A percentile compares a stretch with the other conserved stretches of the same genome.
phyloP scores from a whole-genome alignment of 345 rosid genomes.

The Pistacia integerrima region DNA sequence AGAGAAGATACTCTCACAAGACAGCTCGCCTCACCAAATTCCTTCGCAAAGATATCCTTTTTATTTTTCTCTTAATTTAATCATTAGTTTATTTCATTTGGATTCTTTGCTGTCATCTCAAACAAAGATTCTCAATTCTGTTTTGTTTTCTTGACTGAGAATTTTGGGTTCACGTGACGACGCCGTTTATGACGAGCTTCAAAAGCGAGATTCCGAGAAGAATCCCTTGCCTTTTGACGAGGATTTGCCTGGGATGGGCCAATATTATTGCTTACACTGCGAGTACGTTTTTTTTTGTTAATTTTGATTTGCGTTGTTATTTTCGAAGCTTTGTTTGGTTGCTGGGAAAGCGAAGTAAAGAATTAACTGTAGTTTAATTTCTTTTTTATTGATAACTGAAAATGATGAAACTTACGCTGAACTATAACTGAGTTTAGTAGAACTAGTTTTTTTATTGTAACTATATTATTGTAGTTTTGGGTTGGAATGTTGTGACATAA shows the following conservation, averaged over 20 bases:
- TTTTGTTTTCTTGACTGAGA: slow-evolving; percentile 37
- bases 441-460: too few species aligned
- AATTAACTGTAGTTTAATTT: background rate
- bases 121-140: background rate
- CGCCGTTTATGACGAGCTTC: slow-evolving; percentile 74
- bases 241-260: slow-evolving; percentile 99
- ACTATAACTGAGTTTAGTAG: background rate
- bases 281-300: slow-evolving; percentile 49
- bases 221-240: slow-evolving; percentile 66
- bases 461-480: too few species aligned
- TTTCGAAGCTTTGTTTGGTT: background rate
- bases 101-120: background rate
- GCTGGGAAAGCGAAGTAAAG: background rate
- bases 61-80: background rate
- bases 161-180: slow-evolving; percentile 63
- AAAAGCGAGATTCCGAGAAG: slow-evolving; percentile 59
- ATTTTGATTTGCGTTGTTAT: background rate
- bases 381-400: background rate
- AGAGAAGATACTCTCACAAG: slow-evolving; percentile 90
- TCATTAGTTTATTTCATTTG: background rate
- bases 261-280: slow-evolving; percentile 93
- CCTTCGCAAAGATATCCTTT: slow-evolving; percentile 79
- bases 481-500: too few species aligned
- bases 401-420: background rate
- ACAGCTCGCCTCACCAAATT: slow-evolving; percentile 86